phyloP scores from a whole-genome alignment of 768 basidiomycete genomes.

The Rhizopogon rudus region DNA sequence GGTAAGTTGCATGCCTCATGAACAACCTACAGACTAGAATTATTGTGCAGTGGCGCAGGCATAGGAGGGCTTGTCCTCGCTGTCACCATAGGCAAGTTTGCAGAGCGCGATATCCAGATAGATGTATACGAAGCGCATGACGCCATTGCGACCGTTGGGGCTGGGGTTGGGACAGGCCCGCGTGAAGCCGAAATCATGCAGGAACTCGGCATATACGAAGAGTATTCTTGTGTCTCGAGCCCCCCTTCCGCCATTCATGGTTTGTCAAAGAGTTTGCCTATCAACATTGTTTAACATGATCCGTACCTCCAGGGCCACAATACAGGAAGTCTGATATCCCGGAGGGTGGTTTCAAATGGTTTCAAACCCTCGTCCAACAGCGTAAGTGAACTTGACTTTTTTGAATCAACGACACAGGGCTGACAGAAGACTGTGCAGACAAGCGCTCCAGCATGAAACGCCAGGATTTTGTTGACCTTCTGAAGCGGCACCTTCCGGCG shows the following conservation, averaged over 20 bases:
- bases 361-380: constrained; percentile 2
- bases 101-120: constrained; percentile 26
- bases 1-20: not conserved
- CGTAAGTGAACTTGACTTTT: constrained; percentile 8
- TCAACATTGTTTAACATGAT: not conserved
- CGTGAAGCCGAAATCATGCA: constrained; percentile 41
- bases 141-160: constrained; percentile 31
- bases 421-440: constrained; percentile 14
- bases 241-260: constrained; percentile 4
- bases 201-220: constrained; percentile 29
- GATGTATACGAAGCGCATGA: constrained; percentile 40
- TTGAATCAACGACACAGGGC: constrained; percentile 18
- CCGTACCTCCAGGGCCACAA: not conserved
- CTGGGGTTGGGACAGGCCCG: constrained; percentile 38
- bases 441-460: constrained; percentile 14
- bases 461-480: constrained; percentile 14
- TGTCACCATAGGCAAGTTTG: constrained; percentile 22
- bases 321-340: constrained; percentile 21
- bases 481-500: constrained; percentile 14
- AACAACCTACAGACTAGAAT: not conserved
- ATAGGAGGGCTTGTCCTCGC: constrained; percentile 40
- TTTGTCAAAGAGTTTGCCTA: not conserved
- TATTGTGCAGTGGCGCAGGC: constrained; percentile 8
- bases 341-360: constrained; percentile 27
- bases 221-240: constrained; percentile 11